Evolutionary conservation across 352 stramenopile species (phyloP).

Genomic region (Pythium monospermum): DNA sequence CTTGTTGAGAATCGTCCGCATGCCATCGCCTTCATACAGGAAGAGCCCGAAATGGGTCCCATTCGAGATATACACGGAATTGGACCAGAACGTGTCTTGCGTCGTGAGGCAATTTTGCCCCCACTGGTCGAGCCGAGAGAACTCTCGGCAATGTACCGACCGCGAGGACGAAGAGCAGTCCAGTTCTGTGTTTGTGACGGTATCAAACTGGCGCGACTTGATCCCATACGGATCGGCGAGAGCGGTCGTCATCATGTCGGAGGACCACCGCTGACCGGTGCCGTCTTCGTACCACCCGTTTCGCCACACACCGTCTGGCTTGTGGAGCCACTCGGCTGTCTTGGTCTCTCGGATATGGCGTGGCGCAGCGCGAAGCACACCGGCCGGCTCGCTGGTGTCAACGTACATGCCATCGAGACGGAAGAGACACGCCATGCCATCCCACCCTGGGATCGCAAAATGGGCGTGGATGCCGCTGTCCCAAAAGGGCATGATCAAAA

Average conservation of each 20-base stretch:
- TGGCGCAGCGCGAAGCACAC: constrained; percentile 4
- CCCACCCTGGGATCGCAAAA: constrained; percentile 19
- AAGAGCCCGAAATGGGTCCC: constrained; percentile 25
- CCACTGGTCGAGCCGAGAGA: constrained; percentile 9
- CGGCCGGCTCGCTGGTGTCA: background rate
- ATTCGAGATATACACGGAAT: constrained; percentile 19
- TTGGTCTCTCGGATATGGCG: constrained; percentile 12
- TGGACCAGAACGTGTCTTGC: background rate
- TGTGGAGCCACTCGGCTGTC: constrained; percentile 18
- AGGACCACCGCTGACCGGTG: constrained; percentile 12
- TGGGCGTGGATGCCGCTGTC: constrained; percentile 18
- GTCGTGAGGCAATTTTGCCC: constrained; percentile 2
- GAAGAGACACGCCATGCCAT: constrained; percentile 27
- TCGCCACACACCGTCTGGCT: constrained; percentile 22
- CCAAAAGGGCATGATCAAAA: constrained; percentile 35
- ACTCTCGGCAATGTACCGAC: constrained; percentile 8
- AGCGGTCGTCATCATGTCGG: constrained; percentile 19
- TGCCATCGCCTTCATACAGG: constrained; percentile 11
- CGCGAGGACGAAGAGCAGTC: background rate
- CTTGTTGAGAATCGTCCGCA: constrained; percentile 11
- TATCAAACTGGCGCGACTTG: constrained; percentile 19
- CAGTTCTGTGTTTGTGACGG: background rate
- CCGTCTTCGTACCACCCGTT: constrained; percentile 31
- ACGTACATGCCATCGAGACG: constrained; percentile 20
- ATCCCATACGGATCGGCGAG: constrained; percentile 4